phyloP scores from a whole-genome alignment of 805 yeast species.

The Metschnikowia koreensis region DNA sequence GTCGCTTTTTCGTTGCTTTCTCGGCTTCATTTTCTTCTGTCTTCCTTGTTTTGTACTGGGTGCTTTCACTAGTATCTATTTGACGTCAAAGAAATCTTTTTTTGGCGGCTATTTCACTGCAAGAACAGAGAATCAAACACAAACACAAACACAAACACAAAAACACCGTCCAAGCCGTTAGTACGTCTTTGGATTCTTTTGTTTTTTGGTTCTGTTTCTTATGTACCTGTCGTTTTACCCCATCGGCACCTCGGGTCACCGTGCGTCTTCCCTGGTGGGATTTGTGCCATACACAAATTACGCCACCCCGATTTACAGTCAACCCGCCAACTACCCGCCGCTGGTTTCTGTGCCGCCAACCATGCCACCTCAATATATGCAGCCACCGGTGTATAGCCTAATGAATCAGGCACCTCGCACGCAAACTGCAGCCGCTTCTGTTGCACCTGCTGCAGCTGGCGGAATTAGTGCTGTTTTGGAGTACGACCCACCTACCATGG shows the following conservation, averaged over 20 bases:
- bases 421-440: constrained; percentile 9
- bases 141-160: neutral
- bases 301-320: constrained; percentile 13
- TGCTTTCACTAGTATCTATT: constrained; percentile 12
- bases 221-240: constrained; percentile 17
- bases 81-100: neutral
- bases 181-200: neutral
- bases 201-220: neutral
- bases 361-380: constrained; percentile 14
- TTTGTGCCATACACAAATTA: constrained; percentile 22
- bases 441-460: constrained; percentile 43
- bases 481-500: constrained; percentile 75
- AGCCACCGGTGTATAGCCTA: constrained; percentile 7
- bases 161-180: neutral
- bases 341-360: constrained; percentile 7
- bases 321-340: constrained; percentile 8
- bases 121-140: neutral
- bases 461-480: constrained; percentile 79
- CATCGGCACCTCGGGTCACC: constrained; percentile 41
- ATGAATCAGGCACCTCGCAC: neutral
- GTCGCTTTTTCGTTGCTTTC: constrained; percentile 5
- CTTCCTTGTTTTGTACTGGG: constrained; percentile 4
- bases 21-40: constrained; percentile 7
- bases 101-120: neutral
- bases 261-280: constrained; percentile 29